Evolutionary conservation across 1,284 basidiomycete species (phyloP), one percentile per base, ranked within the genome.

Genomic region (Rhodotorula sp.): DNA sequence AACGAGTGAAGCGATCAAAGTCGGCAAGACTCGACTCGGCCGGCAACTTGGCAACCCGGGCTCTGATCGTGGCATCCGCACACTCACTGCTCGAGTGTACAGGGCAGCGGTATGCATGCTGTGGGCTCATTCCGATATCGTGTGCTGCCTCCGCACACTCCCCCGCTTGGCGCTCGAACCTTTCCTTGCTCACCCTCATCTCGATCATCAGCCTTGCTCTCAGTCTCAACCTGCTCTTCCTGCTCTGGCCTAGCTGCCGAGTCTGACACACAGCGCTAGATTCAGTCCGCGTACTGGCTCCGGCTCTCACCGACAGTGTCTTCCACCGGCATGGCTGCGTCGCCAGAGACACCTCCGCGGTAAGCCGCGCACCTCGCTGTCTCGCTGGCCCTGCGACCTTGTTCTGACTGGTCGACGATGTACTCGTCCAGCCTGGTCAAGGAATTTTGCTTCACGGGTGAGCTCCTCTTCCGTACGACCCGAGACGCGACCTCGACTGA

Each of bases 381-480:
- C 49, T 7, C 23, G 19, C 49, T 23, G 49, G 18, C 56, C 6
- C 8, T 8, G 21, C 8, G 7, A 18, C 34, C 7, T 23, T 38
- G 19, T 10, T 38, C n/a, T 10, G 28, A 26, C 34, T 15, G 26
- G 16, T 8, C 0, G 47, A 48, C 8, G 1, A 15, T n/a, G 26
- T 6, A 26, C 23, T 8, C 5, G 6, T 21, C 19, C 66, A 67
- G 66, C 7, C 12, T 58, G 28, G 55, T 62, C 2, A 48, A 60
- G n/a, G 26, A 8, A 15, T 18, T 67, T 43, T 59, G 45, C 43
- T 5, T 71, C 28, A 71, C 66, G 3, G 43, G 70, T 71, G 15
- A 60, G 69, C 16, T 21, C 3, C 43, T 2, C 19, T 18, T 21
- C 19, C 15, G 5, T n/a, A 47, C 0, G 50, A 19, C 16, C 28